Evolutionary conservation across 768 basidiomycete genomes (phyloP).

Genomic region (Termitomyces heimii): DNA sequence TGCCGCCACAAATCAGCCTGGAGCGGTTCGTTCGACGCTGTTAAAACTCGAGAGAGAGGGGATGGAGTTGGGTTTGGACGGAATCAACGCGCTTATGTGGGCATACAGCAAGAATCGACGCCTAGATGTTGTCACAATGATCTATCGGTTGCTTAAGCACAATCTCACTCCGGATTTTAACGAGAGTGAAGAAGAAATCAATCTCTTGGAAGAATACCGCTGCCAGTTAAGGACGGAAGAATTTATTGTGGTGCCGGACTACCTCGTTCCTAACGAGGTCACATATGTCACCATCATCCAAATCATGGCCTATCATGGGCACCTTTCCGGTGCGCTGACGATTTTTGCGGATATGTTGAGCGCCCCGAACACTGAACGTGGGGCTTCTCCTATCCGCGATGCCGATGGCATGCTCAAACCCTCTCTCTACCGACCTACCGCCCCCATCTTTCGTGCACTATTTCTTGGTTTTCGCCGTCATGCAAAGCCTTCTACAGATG

Average conservation of each 20-base stretch:
- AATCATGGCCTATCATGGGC: constrained; percentile 62
- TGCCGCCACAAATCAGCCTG: constrained; percentile 36
- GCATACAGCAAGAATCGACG: constrained; percentile 51
- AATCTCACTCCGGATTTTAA: constrained; percentile 35
- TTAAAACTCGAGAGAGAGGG: constrained; percentile 44
- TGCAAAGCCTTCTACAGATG: constrained; percentile 25
- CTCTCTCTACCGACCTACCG: constrained; percentile 33
- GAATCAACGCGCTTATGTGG: constrained; percentile 67
- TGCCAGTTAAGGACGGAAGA: constrained; percentile 37
- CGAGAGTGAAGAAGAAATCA: constrained; percentile 22
- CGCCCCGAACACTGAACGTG: constrained; percentile 31
- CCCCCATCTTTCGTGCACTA: constrained; percentile 59
- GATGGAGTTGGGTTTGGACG: constrained; percentile 53
- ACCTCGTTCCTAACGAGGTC: constrained; percentile 50
- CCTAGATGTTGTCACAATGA: constrained; percentile 47
- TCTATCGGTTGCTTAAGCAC: constrained; percentile 62
- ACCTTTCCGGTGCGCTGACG: constrained; percentile 47
- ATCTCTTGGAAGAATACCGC: constrained; percentile 21
- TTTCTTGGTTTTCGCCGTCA: constrained; percentile 73
- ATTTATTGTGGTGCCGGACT: constrained; percentile 34
- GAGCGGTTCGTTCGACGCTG: constrained; percentile 51
- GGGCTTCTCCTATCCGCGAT: constrained; percentile 21
- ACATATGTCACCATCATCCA: constrained; percentile 73
- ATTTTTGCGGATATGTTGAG: constrained; percentile 67
- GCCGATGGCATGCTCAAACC: constrained; percentile 21